These are phyloP conservation scores for Penicillium sp. DNA, from an alignment of 2,329 filamentous ascomycete genomes.

Conservation along the genomic window DNA sequence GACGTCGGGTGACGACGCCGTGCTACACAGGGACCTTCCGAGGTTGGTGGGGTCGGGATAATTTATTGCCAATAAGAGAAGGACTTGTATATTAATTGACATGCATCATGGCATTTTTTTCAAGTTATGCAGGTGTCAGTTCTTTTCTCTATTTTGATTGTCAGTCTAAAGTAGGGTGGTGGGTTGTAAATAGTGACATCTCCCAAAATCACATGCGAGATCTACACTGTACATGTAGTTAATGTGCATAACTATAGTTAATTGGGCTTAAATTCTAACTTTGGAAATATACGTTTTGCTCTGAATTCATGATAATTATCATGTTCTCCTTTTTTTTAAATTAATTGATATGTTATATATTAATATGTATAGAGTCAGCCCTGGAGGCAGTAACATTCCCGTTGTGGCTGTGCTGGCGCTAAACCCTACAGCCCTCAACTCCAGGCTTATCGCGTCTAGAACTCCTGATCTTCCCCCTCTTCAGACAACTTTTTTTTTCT, in stretches of 20 bases:
- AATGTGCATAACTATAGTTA: background rate
- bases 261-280: background rate
- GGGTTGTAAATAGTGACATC: background rate
- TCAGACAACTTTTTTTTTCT: background rate
- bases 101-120: background rate
- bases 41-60: background rate
- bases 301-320: background rate
- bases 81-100: background rate
- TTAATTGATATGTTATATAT: background rate
- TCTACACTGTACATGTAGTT: background rate
- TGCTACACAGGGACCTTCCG: background rate
- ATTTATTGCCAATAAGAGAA: background rate
- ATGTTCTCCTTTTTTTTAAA: background rate
- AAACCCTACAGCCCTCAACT: conserved; percentile 15
- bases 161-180: no score
- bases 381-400: conserved; percentile 4
- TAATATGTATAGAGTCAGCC: background rate
- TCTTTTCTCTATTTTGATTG: background rate
- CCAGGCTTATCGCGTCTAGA: conserved; percentile 23
- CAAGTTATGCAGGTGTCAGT: background rate
- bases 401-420: conserved; percentile 23
- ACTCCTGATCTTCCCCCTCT: background rate
- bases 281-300: background rate
- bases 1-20: conserved; percentile 23
- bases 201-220: background rate